Conservation (phyloP, 2,329 filamentous ascomycete genomes). For the Boeremia exigua region DNA sequence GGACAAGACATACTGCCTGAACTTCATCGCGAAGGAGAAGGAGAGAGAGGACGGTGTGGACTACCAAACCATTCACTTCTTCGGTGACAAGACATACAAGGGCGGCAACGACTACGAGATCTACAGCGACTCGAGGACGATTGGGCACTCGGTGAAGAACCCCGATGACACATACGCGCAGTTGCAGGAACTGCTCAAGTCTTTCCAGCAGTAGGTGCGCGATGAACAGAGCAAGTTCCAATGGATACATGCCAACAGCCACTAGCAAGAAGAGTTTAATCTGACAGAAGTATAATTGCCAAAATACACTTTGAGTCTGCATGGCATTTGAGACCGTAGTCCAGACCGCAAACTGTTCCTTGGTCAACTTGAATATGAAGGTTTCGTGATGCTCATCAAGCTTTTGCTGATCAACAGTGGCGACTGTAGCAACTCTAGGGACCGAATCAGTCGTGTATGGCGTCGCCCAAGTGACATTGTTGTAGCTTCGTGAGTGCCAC, state of each 20-base stretch:
- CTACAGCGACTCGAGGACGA: slow-evolving; percentile 78
- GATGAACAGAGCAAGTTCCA: too few relatives aligned
- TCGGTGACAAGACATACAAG: slow-evolving; percentile 90
- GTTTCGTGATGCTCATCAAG: too few relatives aligned
- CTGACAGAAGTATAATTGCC: neutral
- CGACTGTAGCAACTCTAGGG: too few relatives aligned
- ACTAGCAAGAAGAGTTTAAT: neutral
- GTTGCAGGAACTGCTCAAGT: slow-evolving; percentile 77
- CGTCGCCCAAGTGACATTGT: too few relatives aligned
- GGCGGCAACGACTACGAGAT: slow-evolving; percentile 98
- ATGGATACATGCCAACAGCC: neutral
- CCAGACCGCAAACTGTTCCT: neutral
- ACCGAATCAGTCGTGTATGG: too few relatives aligned
- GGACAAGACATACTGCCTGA: slow-evolving; percentile 98
- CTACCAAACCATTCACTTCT: slow-evolving; percentile 94
- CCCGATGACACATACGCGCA: slow-evolving; percentile 83
- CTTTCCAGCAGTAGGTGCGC: slow-evolving; percentile 24
- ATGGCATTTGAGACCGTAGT: neutral
- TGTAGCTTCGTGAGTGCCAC: too few relatives aligned
- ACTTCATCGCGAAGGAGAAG: slow-evolving; percentile 83
- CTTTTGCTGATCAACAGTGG: too few relatives aligned
- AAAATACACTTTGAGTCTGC: neutral
- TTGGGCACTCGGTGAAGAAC: slow-evolving; percentile 80
- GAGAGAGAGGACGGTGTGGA: slow-evolving; percentile 68
- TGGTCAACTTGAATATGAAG: too few relatives aligned